Percentiles rank a stretch among this genome's conserved stretches.
phyloP scores from a whole-genome alignment of 768 basidiomycete genomes.

The Hericium rajendrae region DNA sequence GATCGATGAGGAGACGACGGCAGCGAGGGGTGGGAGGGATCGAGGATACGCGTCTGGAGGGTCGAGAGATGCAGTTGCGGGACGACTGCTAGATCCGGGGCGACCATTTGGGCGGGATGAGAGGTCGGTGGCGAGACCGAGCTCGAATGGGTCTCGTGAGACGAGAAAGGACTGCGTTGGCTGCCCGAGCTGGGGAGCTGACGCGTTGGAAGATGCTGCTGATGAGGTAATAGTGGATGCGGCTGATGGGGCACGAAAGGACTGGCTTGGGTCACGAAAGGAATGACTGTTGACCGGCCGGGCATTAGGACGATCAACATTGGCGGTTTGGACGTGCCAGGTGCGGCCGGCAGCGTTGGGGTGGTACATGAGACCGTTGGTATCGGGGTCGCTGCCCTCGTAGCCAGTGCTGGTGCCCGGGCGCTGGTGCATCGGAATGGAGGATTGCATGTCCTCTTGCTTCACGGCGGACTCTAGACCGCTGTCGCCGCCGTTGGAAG shows the following conservation, averaged over 20 bases:
- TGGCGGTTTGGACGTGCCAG: constrained; percentile 32
- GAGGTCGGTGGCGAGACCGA: constrained; percentile 30
- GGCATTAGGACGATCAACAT: constrained; percentile 28
- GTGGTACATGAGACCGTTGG: constrained; percentile 21
- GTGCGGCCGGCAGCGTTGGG: constrained; percentile 16
- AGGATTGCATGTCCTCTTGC: constrained; percentile 29
- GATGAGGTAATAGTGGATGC: constrained; percentile 29
- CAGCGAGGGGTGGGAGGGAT: constrained; percentile 65
- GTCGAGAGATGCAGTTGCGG: constrained; percentile 42
- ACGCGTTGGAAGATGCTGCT: constrained; percentile 17
- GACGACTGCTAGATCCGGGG: constrained; percentile 42
- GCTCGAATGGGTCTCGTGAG: constrained; percentile 39
- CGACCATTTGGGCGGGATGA: constrained; percentile 26
- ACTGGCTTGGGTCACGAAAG: constrained; percentile 73
- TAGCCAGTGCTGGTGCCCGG: constrained; percentile 72
- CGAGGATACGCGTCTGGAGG: constrained; percentile 26
- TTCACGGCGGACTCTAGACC: constrained; percentile 25
- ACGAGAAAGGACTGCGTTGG: constrained; percentile 60
- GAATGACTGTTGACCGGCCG: constrained; percentile 44
- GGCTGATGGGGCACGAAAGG: constrained; percentile 61
- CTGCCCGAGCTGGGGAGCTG: constrained; percentile 19
- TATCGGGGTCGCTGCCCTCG: constrained; percentile 31
- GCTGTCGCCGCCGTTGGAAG: constrained; percentile 5
- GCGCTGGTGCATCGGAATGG: constrained; percentile 29
- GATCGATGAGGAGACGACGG: constrained; percentile 69